phyloP scores from a whole-genome alignment of 1,139 yeast species.

The Suhomyces yuchorum region DNA sequence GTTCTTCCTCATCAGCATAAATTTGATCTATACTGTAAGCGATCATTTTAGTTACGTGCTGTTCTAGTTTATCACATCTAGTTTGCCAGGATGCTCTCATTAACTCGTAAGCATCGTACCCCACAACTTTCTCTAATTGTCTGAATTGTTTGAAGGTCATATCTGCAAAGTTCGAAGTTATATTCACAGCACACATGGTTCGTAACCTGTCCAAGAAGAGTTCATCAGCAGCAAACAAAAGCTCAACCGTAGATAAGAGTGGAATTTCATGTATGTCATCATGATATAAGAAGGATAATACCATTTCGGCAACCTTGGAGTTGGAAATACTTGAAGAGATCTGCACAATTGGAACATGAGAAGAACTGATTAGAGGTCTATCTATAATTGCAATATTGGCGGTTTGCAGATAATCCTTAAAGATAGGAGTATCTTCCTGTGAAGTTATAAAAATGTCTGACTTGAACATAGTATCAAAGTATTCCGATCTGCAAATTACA shows the following conservation, averaged over 20 bases:
- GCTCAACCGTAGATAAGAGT: constrained; percentile 51
- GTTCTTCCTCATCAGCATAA: constrained; percentile 32
- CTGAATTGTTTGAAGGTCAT: constrained; percentile 26
- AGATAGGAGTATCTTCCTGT: constrained; percentile 23
- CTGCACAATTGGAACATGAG: constrained; percentile 34
- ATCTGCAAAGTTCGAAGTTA: constrained; percentile 43
- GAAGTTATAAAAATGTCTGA: constrained; percentile 40
- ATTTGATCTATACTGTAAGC: constrained; percentile 52
- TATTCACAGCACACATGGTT: constrained; percentile 61
- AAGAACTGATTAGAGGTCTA: constrained; percentile 22
- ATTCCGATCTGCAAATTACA: constrained; percentile 61
- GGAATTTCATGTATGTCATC: constrained; percentile 58
- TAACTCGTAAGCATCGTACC: constrained; percentile 54
- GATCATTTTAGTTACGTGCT: constrained; percentile 58
- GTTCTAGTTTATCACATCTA: constrained; percentile 64
- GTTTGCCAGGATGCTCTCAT: constrained; percentile 70
- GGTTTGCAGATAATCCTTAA: constrained; percentile 10
- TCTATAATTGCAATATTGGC: constrained; percentile 23
- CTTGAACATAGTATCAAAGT: constrained; percentile 64
- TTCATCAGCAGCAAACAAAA: constrained; percentile 62
- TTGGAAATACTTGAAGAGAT: constrained; percentile 30
- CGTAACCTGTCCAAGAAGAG: constrained; percentile 64
- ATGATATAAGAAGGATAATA: constrained; percentile 60
- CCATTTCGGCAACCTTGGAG: constrained; percentile 50
- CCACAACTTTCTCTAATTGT: constrained; percentile 22